Evolutionary conservation across 108 stramenopile genomes (phyloP).

Genomic region (Craspedostauros australis): DNA sequence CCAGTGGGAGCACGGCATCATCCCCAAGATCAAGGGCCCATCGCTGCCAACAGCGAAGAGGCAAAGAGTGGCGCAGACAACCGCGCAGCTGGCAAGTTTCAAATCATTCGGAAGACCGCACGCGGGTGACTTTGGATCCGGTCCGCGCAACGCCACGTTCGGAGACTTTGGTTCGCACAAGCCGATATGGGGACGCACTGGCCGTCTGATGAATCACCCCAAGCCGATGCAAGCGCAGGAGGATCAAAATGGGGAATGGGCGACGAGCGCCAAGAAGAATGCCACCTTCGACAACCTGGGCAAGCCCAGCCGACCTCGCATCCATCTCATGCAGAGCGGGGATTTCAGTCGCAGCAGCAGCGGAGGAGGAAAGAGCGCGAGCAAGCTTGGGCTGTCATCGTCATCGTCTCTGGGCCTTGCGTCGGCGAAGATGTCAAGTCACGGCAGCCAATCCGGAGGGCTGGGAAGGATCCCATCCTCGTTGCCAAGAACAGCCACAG

Average conservation of each 20-base stretch:
- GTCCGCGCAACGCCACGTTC: conserved; percentile 58
- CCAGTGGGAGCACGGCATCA: conserved; percentile 23
- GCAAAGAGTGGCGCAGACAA: conserved; percentile 20
- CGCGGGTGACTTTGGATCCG: conserved; percentile 41
- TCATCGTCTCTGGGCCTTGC: too few species aligned
- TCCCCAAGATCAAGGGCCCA: conserved; percentile 12
- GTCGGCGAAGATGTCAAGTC: too few species aligned
- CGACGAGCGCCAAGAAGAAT: conserved; percentile 10
- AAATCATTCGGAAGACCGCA: conserved; percentile 57
- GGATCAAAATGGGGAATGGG: conserved; percentile 9
- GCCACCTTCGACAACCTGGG: conserved; percentile 34
- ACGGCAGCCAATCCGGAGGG: too few species aligned
- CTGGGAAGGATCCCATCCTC: not conserved
- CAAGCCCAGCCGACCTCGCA: too few species aligned
- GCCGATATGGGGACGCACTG: conserved; percentile 48
- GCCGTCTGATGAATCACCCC: conserved; percentile 39
- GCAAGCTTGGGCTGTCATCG: conserved; percentile 1
- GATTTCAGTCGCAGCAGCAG: conserved; percentile 1
- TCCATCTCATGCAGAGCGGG: conserved; percentile 20
- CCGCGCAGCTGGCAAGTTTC: conserved; percentile 32
- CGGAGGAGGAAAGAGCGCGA: not conserved
- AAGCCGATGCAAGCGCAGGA: conserved; percentile 24
- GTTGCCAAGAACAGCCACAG: conserved; percentile 48
- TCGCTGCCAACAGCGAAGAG: conserved; percentile 21
- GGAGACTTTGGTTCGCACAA: conserved; percentile 39